These are phyloP conservation scores for Fraxinus ornus DNA, from an alignment of 305 asterid genomes.

Conservation along the genomic window DNA sequence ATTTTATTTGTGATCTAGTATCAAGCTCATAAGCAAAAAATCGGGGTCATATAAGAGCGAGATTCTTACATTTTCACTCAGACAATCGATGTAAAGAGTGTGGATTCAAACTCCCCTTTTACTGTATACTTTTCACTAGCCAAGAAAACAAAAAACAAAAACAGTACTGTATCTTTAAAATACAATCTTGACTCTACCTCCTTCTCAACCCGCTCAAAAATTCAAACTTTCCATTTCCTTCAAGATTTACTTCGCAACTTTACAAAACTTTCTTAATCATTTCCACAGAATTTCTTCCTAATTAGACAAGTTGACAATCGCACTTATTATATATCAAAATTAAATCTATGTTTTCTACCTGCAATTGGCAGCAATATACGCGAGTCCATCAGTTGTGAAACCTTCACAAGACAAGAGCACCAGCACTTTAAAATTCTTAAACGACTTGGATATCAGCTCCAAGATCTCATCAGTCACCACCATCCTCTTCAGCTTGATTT, in stretches of 20 bases:
- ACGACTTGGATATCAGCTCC: conserved; percentile 81
- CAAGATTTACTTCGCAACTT: not conserved
- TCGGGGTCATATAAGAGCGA: not conserved
- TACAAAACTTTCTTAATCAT: conserved; percentile 3
- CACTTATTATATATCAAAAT: not conserved
- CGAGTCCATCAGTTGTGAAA: conserved; percentile 86
- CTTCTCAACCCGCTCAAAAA: conserved; percentile 6
- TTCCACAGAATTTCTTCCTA: conserved; percentile 14
- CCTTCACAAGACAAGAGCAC: conserved; percentile 88
- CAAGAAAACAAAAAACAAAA: not conserved
- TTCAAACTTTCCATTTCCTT: conserved; percentile 3
- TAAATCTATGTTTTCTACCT: conserved; percentile 41
- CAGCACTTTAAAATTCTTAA: conserved; percentile 70
- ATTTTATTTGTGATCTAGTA: not conserved
- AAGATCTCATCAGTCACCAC: conserved; percentile 80
- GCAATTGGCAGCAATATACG: conserved; percentile 94
- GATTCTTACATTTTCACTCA: not conserved
- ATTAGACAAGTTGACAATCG: not conserved
- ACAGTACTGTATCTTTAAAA: not conserved
- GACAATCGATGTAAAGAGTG: not conserved
- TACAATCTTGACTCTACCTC: not conserved
- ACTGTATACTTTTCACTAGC: not conserved
- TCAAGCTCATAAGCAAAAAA: not conserved
- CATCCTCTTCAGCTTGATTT: conserved; percentile 94
- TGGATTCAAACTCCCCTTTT: not conserved